Conservation (phyloP, 2,329 filamentous ascomycete species). For the Colletotrichum gloeosporioides region DNA sequence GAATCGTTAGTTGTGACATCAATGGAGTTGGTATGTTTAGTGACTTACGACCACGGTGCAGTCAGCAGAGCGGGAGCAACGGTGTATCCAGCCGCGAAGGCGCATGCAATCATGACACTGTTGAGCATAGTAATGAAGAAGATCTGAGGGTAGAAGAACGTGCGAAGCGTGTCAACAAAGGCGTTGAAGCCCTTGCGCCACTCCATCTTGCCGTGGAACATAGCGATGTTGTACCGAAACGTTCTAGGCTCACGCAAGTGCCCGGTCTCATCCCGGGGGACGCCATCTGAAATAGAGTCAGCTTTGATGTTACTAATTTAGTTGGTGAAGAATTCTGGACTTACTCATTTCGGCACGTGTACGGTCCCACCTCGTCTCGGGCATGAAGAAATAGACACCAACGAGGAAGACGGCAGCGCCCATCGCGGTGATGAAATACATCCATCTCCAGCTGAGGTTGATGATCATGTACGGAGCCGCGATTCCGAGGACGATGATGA, state of each 20-base stretch:
- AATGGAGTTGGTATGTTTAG: not conserved
- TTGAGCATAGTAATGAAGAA: slow-evolving; percentile 36
- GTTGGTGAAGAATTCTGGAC: not conserved
- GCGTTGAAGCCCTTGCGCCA: slow-evolving; percentile 26
- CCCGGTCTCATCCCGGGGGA: slow-evolving; percentile 21
- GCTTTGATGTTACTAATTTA: not conserved
- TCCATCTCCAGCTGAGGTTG: slow-evolving; percentile 35
- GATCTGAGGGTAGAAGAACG: slow-evolving; percentile 36
- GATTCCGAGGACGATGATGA: slow-evolving; percentile 32
- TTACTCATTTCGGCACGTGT: slow-evolving; percentile 32
- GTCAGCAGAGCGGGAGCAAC: slow-evolving; percentile 12
- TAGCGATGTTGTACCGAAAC: slow-evolving; percentile 32
- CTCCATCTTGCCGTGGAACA: slow-evolving; percentile 33
- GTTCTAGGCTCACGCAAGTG: slow-evolving; percentile 25
- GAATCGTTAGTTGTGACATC: not conserved
- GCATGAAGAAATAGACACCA: slow-evolving; percentile 33
- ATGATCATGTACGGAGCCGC: slow-evolving; percentile 33
- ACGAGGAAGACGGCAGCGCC: slow-evolving; percentile 31
- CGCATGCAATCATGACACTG: slow-evolving; percentile 33
- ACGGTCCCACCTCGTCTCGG: slow-evolving; percentile 38
- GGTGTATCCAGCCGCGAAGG: slow-evolving; percentile 30
- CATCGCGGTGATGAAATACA: slow-evolving; percentile 37
- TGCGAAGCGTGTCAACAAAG: slow-evolving; percentile 33
- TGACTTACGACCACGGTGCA: slow-evolving; percentile 15
- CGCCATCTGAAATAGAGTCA: slow-evolving; percentile 18